Evolutionary conservation across 495 filamentous ascomycete species (phyloP).

Genomic region (Penicillium lagena): DNA sequence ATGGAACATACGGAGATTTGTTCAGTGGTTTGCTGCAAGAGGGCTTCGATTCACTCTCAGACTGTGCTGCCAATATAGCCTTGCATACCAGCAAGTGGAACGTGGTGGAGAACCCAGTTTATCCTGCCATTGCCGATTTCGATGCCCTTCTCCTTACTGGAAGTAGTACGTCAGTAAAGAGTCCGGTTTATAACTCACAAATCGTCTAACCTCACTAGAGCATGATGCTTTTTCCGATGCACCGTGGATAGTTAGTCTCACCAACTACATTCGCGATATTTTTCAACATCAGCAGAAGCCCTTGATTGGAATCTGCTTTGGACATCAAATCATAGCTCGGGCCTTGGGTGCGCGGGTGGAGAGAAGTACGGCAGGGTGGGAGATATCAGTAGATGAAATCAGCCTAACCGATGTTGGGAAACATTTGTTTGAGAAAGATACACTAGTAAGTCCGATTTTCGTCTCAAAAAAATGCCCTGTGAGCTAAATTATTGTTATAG

Average conservation of each 20-base stretch:
- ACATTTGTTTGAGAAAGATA: constrained; percentile 59
- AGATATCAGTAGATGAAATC: constrained; percentile 62
- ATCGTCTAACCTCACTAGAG: constrained; percentile 19
- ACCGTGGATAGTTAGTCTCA: constrained; percentile 66
- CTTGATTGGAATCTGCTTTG: constrained; percentile 79
- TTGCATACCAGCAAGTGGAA: constrained; percentile 57
- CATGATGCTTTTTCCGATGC: constrained; percentile 55
- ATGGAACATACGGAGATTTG: constrained; percentile 64
- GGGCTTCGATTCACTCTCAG: constrained; percentile 31
- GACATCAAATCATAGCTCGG: constrained; percentile 83
- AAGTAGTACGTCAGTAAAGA: constrained; percentile 39
- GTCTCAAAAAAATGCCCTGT: background rate
- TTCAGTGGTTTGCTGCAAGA: constrained; percentile 56
- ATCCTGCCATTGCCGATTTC: constrained; percentile 58
- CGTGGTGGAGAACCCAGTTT: constrained; percentile 50
- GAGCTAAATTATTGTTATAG: constrained; percentile 26
- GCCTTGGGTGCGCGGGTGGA: constrained; percentile 63
- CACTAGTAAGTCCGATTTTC: constrained; percentile 47
- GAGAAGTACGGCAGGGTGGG: constrained; percentile 64
- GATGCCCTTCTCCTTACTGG: constrained; percentile 76
- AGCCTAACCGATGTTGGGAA: constrained; percentile 59
- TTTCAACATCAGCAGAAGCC: constrained; percentile 49
- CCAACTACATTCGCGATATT: constrained; percentile 52
- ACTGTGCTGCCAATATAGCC: constrained; percentile 12
- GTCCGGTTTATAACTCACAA: background rate